Conservation (phyloP, 2,329 filamentous ascomycete genomes). For the Epichloe scottii region DNA sequence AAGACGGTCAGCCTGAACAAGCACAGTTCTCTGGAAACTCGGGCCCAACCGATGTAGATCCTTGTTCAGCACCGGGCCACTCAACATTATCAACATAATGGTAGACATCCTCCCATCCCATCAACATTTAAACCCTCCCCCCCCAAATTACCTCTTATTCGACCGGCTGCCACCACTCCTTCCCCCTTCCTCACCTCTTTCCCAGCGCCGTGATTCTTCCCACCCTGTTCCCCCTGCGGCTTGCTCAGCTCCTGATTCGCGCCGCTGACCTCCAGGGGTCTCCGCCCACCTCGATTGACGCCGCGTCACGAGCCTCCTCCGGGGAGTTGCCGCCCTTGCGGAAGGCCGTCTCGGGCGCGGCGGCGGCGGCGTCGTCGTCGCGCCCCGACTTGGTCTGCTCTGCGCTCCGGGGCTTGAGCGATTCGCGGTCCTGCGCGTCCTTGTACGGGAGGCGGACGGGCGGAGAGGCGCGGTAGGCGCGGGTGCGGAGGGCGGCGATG, state of each 20-base stretch:
- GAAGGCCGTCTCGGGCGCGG: slow-evolving; percentile 51
- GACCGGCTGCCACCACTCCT: slow-evolving; percentile 19
- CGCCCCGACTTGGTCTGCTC: slow-evolving; percentile 59
- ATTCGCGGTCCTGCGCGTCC: slow-evolving; percentile 43
- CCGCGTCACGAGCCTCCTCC: slow-evolving; percentile 39
- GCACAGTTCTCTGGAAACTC: no score
- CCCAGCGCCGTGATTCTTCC: slow-evolving; percentile 20
- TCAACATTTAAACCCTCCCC: not conserved
- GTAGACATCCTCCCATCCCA: not conserved
- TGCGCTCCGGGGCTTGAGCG: slow-evolving; percentile 49
- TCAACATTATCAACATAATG: no score
- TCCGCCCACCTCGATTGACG: slow-evolving; percentile 11
- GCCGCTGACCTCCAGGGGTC: slow-evolving; percentile 5
- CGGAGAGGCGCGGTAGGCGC: slow-evolving; percentile 22
- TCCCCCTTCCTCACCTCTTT: slow-evolving; percentile 23
- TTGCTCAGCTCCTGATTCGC: slow-evolving; percentile 7
- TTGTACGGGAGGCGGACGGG: slow-evolving; percentile 29
- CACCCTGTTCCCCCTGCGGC: slow-evolving; percentile 9
- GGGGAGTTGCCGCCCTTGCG: slow-evolving; percentile 56
- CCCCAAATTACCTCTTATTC: slow-evolving; percentile 13
- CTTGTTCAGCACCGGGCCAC: no score
- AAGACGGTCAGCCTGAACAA: no score
- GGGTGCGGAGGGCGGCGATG: slow-evolving; percentile 2
- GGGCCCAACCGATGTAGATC: no score
- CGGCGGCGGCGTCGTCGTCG: slow-evolving; percentile 45